Evolutionary conservation across 1,139 yeast genomes (phyloP).

Genomic region (Yamadazyma trypodendri): DNA sequence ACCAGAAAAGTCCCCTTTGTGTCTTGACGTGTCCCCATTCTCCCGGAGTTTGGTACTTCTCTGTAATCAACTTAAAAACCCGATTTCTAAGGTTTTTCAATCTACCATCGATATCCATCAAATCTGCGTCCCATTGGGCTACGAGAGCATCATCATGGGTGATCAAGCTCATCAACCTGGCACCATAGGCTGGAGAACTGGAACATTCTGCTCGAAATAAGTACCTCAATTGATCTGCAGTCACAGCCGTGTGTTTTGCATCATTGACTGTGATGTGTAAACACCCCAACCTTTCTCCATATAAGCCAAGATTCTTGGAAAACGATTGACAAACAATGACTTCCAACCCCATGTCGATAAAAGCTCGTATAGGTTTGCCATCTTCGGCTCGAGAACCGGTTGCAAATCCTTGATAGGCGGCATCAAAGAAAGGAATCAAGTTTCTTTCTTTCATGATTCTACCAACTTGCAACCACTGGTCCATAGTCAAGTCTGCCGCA

Average conservation of each 20-base stretch:
- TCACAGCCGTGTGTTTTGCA: conserved; percentile 11
- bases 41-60: conserved; percentile 34
- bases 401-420: conserved; percentile 68
- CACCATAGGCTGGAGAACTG: conserved; percentile 46
- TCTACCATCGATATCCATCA: conserved; percentile 24
- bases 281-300: conserved; percentile 41
- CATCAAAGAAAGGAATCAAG: conserved; percentile 41
- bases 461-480: conserved; percentile 52
- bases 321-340: conserved; percentile 37
- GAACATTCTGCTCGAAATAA: conserved; percentile 36
- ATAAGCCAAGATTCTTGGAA: conserved; percentile 43
- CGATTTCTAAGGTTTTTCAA: conserved; percentile 26
- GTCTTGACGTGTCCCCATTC: conserved; percentile 32
- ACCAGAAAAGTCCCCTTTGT: conserved; percentile 44
- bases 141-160: conserved; percentile 17
- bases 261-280: conserved; percentile 33
- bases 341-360: conserved; percentile 19
- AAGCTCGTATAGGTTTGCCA: conserved; percentile 23
- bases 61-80: conserved; percentile 16
- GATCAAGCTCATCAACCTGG: conserved; percentile 23
- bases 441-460: conserved; percentile 33
- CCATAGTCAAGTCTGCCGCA: conserved; percentile 78
- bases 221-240: conserved; percentile 25
- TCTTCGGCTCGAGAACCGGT: conserved; percentile 39
- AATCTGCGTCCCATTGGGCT: conserved; percentile 19